Evolutionary conservation across 2,329 filamentous ascomycete genomes (phyloP).

Genomic region (Tolypocladium cylindrosporum): DNA sequence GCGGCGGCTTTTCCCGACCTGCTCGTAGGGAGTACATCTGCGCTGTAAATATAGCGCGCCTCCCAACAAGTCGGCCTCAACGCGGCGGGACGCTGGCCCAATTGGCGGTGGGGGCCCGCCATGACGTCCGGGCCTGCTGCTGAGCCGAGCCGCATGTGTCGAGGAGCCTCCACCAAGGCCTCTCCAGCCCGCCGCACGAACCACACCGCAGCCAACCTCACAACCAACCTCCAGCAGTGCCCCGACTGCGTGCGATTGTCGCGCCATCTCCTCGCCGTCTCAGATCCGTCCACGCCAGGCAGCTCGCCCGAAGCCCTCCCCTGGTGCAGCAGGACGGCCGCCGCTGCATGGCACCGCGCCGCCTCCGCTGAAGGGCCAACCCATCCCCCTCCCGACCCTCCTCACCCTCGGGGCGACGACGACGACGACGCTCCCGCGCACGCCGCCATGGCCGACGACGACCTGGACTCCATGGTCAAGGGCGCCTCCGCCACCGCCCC

Average conservation of each 20-base stretch:
- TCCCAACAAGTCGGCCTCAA: background rate
- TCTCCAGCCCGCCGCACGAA: background rate
- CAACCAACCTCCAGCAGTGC: background rate
- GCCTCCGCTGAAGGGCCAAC: slow-evolving; percentile 7
- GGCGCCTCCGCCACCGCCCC: slow-evolving; percentile 63
- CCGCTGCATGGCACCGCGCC: background rate
- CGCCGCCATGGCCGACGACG: slow-evolving; percentile 47
- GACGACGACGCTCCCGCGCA: background rate
- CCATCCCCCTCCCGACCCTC: background rate
- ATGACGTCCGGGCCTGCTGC: background rate
- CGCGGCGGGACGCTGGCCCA: background rate
- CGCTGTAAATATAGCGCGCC: background rate
- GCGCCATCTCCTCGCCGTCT: background rate
- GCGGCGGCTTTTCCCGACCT: background rate
- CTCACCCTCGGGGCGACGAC: no score
- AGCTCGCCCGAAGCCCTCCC: background rate
- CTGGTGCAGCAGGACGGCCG: background rate
- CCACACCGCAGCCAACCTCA: background rate
- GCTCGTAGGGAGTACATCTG: background rate
- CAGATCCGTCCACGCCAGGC: background rate
- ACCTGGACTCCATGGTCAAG: slow-evolving; percentile 85
- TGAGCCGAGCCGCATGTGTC: background rate
- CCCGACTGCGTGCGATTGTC: background rate
- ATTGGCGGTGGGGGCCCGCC: background rate
- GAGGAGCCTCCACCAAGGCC: background rate